Evolutionary conservation across 495 filamentous ascomycete species (phyloP), one percentile per base, ranked within the genome.

Genomic region (Penicillium atrosanguineum): DNA sequence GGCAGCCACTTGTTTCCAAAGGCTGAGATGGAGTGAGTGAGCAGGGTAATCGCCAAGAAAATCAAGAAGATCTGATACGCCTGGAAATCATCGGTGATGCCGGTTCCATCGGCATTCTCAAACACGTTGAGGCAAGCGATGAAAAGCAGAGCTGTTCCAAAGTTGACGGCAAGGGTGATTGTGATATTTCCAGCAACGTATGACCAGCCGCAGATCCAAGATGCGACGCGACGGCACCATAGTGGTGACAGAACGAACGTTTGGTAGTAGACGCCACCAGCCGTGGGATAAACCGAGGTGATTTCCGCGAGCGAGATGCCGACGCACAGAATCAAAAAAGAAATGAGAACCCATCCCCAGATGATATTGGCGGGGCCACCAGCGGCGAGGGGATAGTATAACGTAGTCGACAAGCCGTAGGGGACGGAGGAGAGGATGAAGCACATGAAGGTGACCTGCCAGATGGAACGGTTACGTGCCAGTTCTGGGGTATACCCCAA

Each of bases 251-350:
- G 70, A 45, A 85, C 82, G 7, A 85, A 84, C 0, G 82, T 85
- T 83, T 85, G 87, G 62, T 87, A 83, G 53, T 88, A 88, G 62
- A 86, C 83, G 15, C 83, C 83, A 21, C 77, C 76, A 37, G 78
- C 69, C 2, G 83, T 88, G 11, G 86, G 86, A 57, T 83, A 88
- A 7, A 84, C 86, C 7, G 80, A 81, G n/a, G 86, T 71, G 60
- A 88, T 87, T 61, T 89, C 86, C 6, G 86, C 84, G 25, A 89
- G 67, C 3, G 83, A 87, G 7, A 83, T 80, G 7, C 85, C 84
- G 12, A 89, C 75, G 48, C 82, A 84, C 12, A 86, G 50, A 57
- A 86, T 86, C 60, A 84, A 81, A 18, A 86, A 64, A 2, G 84
- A 84, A 9, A 85, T 75, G 8, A 84, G 74, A 11, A 88, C 70